A percentile compares a stretch with the other conserved stretches of the same genome.
These are phyloP conservation scores for Casuarina cunninghamiana DNA, from an alignment of 306 rosid genomes.

Conservation along the genomic window DNA sequence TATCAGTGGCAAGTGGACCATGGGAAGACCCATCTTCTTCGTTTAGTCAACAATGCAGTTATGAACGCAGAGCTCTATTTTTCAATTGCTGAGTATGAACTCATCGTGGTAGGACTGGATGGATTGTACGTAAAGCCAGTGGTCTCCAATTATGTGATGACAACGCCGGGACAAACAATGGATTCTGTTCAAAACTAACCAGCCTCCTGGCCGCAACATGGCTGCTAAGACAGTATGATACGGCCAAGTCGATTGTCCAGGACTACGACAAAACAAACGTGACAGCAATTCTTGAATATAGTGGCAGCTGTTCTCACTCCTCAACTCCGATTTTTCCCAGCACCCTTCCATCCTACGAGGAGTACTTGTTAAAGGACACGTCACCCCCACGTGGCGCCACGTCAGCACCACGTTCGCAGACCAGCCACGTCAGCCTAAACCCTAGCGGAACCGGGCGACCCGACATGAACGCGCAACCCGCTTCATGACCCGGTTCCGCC, in stretches of 20 bases:
- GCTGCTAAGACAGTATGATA: conserved; percentile 12
- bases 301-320: conserved; percentile 1
- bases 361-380: too few species aligned
- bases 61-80: conserved; percentile 36
- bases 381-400: too few species aligned
- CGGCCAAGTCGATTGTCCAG: not conserved
- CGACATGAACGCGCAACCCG: too few species aligned
- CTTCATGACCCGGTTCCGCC: too few species aligned
- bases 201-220: conserved; percentile 6
- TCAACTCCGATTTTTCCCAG: conserved; percentile 1
- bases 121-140: conserved; percentile 31
- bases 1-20: conserved; percentile 12
- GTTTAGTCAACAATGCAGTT: conserved; percentile 20
- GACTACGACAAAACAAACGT: conserved; percentile 7
- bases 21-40: conserved; percentile 35
- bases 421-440: too few species aligned
- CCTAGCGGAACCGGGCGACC: too few species aligned
- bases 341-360: conserved; percentile 4
- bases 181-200: conserved; percentile 33
- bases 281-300: conserved; percentile 25
- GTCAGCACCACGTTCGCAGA: too few species aligned
- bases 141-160: conserved; percentile 22
- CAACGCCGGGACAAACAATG: conserved; percentile 42
- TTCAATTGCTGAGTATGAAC: conserved; percentile 26
- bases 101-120: conserved; percentile 29